Percentiles rank a stretch among this genome's conserved stretches.
Evolutionary conservation across 2,329 filamentous ascomycete genomes (phyloP).

Genomic region (Pseudocercospora musae): DNA sequence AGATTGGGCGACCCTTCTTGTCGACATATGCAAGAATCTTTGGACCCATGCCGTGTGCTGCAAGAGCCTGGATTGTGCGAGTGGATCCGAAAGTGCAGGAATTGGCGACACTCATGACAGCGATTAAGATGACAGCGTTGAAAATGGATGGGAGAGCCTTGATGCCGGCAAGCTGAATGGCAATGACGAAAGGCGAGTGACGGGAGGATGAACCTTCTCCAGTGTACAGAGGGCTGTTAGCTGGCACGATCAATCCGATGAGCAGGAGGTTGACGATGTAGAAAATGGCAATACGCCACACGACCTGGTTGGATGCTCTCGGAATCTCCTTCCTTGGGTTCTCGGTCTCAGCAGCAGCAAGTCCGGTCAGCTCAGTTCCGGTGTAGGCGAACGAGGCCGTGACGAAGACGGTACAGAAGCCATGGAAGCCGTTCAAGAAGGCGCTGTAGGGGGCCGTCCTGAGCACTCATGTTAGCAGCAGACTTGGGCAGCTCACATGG

Average conservation of each 20-base stretch:
- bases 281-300: slow-evolving; percentile 34
- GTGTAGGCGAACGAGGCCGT: slow-evolving; percentile 51
- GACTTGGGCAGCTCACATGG: neutral
- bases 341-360: slow-evolving; percentile 51
- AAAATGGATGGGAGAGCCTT: slow-evolving; percentile 66
- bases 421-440: slow-evolving; percentile 29
- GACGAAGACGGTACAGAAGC: slow-evolving; percentile 30
- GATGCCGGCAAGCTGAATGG: slow-evolving; percentile 65
- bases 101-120: slow-evolving; percentile 57
- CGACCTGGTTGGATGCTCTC: slow-evolving; percentile 31
- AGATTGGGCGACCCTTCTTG: slow-evolving; percentile 73
- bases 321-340: slow-evolving; percentile 47
- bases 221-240: slow-evolving; percentile 44
- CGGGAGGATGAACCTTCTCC: slow-evolving; percentile 42
- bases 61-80: slow-evolving; percentile 52
- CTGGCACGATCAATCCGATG: slow-evolving; percentile 31
- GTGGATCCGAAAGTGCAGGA: slow-evolving; percentile 57
- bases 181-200: slow-evolving; percentile 65
- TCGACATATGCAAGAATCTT: slow-evolving; percentile 77
- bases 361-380: slow-evolving; percentile 52
- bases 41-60: slow-evolving; percentile 64
- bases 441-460: slow-evolving; percentile 10
- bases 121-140: slow-evolving; percentile 70
- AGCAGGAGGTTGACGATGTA: slow-evolving; percentile 32
- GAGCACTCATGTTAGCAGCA: neutral